Evolutionary conservation across 2,329 filamentous ascomycete species (phyloP).

Genomic region (Whalleya microplaca): DNA sequence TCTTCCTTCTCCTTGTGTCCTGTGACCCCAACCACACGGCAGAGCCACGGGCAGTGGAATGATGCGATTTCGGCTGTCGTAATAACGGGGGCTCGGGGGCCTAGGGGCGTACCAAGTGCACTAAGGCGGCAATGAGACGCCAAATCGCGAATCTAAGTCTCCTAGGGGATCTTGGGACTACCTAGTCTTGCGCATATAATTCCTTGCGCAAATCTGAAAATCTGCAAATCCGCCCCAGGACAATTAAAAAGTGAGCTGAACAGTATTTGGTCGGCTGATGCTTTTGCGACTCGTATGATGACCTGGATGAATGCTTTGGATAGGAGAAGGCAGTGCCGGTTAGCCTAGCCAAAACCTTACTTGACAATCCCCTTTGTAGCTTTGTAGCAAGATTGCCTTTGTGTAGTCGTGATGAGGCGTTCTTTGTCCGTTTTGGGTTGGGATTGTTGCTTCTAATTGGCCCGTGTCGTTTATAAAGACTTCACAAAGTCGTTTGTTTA

Average conservation of each 20-base stretch:
- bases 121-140: not conserved
- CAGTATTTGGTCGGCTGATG: not conserved
- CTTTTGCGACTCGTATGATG: too few species aligned
- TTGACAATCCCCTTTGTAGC: not conserved
- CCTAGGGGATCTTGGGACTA: too few species aligned
- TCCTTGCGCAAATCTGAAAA: not conserved
- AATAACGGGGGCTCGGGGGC: not conserved
- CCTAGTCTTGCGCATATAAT: not conserved
- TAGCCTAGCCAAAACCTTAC: not conserved
- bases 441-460: not conserved
- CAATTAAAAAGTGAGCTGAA: not conserved
- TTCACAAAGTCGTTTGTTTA: not conserved
- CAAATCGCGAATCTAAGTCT: too few species aligned
- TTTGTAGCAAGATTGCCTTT: too few species aligned
- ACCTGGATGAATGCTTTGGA: too few species aligned
- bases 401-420: too few species aligned
- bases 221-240: not conserved
- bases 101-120: too few species aligned
- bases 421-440: not conserved
- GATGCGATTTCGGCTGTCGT: slow-evolving; percentile 13
- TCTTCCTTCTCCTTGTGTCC: slow-evolving; percentile 1
- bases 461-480: not conserved
- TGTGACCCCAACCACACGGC: slow-evolving; percentile 11
- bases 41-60: too few species aligned
- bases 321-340: not conserved